Evolutionary conservation across 257 asterid genomes (phyloP), one percentile per base, ranked within the genome.

Genomic region (Rhazya stricta): DNA sequence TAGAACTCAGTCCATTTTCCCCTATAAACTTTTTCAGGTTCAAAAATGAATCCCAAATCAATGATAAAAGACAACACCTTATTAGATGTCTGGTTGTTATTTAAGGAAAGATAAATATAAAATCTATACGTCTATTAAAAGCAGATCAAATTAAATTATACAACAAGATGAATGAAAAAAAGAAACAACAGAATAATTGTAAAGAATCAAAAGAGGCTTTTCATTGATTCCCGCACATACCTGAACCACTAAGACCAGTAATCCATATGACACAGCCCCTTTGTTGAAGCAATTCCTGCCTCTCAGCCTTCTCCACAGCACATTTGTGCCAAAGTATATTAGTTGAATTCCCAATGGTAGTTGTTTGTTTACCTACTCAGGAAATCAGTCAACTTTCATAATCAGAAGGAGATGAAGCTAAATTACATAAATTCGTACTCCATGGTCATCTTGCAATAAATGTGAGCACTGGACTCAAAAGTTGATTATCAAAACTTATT

Each of bases 161-260:
- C 42, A 29, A 9, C 32, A 56, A 32, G n/a, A 71, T 34, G 36
- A 25, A 8, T 4, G 27, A 25, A 37, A 9, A 1, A 45, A n/a
- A 16, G 43, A 1, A 27, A 54, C n/a, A 69, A 48, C 56, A 53
- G 27, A 70, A 13, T 34, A 65, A 6, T 63, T 19, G 1, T 3
- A 53, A 21, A 21, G 32, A 77, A 36, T 29, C 19, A 50, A 15
- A 68, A 72, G 32, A 72, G 46, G 73, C 48, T 5, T 6, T 19
- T 30, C 13, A 39, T 29, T 32, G 57, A 69, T 74, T 61, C 56
- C n/a, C 46, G 27, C 12, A 83, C 94, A 79, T 71, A 95, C 99
- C 99, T 87, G 99, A 95, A 85, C 99, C 99, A 81, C 99, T 95
- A 37, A 95, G 91, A 45, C 99, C 99, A 74, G 99, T 95, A 71